Conservation (phyloP, 2,329 filamentous ascomycete genomes). For the Aspergillus fructus region DNA sequence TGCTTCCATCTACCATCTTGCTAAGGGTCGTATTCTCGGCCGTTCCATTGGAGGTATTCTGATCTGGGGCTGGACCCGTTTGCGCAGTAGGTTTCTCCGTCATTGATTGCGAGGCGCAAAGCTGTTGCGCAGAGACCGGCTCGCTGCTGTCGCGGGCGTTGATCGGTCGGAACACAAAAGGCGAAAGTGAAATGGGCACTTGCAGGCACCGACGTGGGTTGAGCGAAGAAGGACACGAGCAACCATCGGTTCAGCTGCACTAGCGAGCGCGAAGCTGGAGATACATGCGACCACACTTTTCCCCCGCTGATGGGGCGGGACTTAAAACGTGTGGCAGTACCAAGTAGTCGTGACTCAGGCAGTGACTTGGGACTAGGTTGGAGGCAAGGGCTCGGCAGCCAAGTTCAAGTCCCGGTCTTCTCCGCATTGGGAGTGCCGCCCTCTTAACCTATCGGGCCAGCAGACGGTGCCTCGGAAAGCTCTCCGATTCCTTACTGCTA, state of each 20-base stretch:
- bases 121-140: constrained; percentile 24
- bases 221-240: not conserved
- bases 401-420: constrained; percentile 20
- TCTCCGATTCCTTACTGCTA: no score
- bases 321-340: not conserved
- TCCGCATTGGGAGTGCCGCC: constrained; percentile 21
- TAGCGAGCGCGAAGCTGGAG: constrained; percentile 9
- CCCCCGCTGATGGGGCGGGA: constrained; percentile 21
- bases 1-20: constrained; percentile 20
- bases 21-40: constrained; percentile 22
- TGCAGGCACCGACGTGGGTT: constrained; percentile 26
- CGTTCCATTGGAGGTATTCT: constrained; percentile 29
- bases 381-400: constrained; percentile 7
- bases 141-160: constrained; percentile 16
- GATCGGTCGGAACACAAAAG: constrained; percentile 20
- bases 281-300: constrained; percentile 19
- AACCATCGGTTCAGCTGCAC: constrained; percentile 10
- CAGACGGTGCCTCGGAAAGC: constrained; percentile 2
- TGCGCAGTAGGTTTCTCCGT: constrained; percentile 29
- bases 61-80: constrained; percentile 26
- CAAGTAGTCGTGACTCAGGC: not conserved
- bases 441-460: not conserved
- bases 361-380: not conserved
- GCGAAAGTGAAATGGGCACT: constrained; percentile 22
- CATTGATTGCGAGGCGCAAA: constrained; percentile 29